Conservation (phyloP, 2,329 filamentous ascomycete genomes). For the Ambrosiella beaveri region DNA sequence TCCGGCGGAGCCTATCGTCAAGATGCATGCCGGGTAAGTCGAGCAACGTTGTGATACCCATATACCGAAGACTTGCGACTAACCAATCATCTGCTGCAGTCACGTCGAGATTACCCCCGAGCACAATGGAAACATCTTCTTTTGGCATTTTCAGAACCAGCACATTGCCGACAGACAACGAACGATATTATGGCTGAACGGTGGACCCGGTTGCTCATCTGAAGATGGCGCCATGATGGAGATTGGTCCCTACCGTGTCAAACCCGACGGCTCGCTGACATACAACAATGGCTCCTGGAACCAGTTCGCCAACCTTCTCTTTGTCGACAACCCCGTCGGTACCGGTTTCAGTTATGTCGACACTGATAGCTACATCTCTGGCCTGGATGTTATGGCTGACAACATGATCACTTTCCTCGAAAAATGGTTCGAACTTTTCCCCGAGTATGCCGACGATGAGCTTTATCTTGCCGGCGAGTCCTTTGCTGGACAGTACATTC, state of each 20-base stretch:
- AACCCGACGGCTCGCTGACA: slow-evolving; percentile 50
- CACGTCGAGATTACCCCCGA: slow-evolving; percentile 81
- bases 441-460: slow-evolving; percentile 85
- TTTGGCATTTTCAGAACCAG: slow-evolving; percentile 93
- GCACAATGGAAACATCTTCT: slow-evolving; percentile 87
- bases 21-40: slow-evolving; percentile 94
- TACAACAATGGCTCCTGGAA: slow-evolving; percentile 96
- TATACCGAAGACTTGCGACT: neutral
- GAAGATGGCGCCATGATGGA: slow-evolving; percentile 96
- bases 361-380: slow-evolving; percentile 69
- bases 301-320: slow-evolving; percentile 91
- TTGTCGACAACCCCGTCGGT: slow-evolving; percentile 92
- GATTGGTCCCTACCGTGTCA: slow-evolving; percentile 78
- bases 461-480: slow-evolving; percentile 87
- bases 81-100: slow-evolving; percentile 28
- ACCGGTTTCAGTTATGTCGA: slow-evolving; percentile 94
- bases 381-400: slow-evolving; percentile 73
- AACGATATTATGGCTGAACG: slow-evolving; percentile 93
- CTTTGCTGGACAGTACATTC: slow-evolving; percentile 91
- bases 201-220: slow-evolving; percentile 89
- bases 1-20: slow-evolving; percentile 57
- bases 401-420: slow-evolving; percentile 82
- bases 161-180: slow-evolving; percentile 85
- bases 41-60: neutral
- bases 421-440: slow-evolving; percentile 80